These are phyloP conservation scores for Mitragyna speciosa DNA, from an alignment of 257 asterid genomes.

Conservation along the genomic window DNA sequence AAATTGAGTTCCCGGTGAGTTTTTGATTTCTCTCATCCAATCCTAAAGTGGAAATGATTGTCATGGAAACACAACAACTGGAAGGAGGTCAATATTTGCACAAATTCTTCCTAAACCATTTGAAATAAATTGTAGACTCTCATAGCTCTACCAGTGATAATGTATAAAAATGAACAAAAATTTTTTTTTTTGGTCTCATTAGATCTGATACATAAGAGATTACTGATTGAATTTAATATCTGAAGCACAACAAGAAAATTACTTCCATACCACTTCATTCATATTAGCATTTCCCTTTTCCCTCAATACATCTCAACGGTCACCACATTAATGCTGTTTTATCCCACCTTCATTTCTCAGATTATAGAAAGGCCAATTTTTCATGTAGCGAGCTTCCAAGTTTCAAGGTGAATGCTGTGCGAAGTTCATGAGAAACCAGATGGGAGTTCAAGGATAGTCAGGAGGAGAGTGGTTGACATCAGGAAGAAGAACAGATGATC, in stretches of 20 bases:
- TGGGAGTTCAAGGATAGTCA: neutral
- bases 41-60: neutral
- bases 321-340: neutral
- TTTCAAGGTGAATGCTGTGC: neutral
- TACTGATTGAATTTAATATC: neutral
- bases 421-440: neutral
- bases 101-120: neutral
- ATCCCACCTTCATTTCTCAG: neutral
- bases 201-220: neutral
- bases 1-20: neutral
- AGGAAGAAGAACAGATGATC: neutral
- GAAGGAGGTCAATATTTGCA: neutral
- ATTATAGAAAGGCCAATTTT: neutral
- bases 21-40: neutral
- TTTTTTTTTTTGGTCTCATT: neutral
- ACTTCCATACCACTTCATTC: neutral
- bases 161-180: neutral
- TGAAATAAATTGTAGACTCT: neutral
- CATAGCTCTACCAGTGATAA: neutral
- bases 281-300: neutral
- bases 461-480: neutral
- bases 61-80: neutral
- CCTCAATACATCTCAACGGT: neutral
- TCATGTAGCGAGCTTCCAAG: neutral
- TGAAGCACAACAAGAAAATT: neutral